These are phyloP conservation scores for Thalassia testudinum DNA, from an alignment of 116 monocot species.

Conservation along the genomic window DNA sequence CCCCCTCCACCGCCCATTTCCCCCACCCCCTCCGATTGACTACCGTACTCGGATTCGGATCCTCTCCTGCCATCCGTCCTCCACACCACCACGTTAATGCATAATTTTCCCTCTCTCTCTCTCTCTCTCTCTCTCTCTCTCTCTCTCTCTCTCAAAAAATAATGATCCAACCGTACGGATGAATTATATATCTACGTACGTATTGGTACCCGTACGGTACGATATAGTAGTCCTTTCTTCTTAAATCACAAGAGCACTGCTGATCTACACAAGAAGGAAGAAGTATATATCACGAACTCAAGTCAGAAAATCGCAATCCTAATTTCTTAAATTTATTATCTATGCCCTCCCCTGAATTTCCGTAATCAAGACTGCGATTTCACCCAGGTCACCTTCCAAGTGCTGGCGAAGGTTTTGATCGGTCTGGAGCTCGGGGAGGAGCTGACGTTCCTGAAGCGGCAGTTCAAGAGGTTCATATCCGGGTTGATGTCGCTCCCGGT, in stretches of 20 bases:
- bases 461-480: slow-evolving; percentile 71
- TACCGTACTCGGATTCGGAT: neutral
- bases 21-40: too few relatives aligned
- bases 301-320: too few relatives aligned
- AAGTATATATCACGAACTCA: too few relatives aligned
- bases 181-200: too few relatives aligned
- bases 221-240: too few relatives aligned
- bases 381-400: slow-evolving; percentile 70
- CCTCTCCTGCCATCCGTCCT: neutral
- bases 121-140: neutral
- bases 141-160: neutral
- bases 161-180: neutral
- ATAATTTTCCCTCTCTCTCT: neutral
- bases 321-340: too few relatives aligned
- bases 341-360: too few relatives aligned
- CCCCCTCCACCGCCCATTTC: too few relatives aligned
- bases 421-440: slow-evolving; percentile 42
- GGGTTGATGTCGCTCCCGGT: slow-evolving; percentile 81
- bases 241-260: neutral
- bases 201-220: too few relatives aligned
- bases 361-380: neutral
- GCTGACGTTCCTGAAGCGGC: slow-evolving; percentile 49
- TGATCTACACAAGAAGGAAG: neutral
- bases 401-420: slow-evolving; percentile 61
- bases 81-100: neutral